A percentile compares a stretch with the other conserved stretches of the same genome.
Conservation (phyloP, 306 rosid species). For the Albizia julibrissin region DNA sequence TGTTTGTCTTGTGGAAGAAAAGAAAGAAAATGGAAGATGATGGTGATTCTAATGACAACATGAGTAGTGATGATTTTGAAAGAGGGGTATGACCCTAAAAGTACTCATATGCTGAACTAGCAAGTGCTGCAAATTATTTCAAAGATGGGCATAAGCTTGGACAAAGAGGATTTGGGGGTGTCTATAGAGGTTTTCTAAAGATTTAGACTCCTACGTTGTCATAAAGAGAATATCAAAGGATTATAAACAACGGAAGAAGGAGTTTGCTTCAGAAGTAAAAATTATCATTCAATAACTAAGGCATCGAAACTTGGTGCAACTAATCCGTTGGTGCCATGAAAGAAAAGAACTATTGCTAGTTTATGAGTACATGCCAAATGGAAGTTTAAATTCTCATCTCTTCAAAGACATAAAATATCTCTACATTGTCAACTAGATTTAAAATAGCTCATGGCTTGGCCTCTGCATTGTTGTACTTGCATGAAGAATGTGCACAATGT, state of each 20-base stretch:
- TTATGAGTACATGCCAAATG: conserved; percentile 38
- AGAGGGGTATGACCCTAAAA: background rate
- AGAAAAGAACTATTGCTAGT: conserved; percentile 32
- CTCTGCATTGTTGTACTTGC: background rate
- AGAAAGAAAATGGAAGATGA: background rate
- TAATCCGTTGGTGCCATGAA: conserved; percentile 50
- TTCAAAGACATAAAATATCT: background rate
- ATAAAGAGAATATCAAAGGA: background rate
- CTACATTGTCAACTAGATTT: background rate
- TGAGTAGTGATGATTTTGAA: background rate
- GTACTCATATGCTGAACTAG: background rate
- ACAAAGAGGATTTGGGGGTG: conserved; percentile 36
- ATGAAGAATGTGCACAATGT: conserved; percentile 11
- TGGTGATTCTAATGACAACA: background rate
- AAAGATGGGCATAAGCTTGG: background rate
- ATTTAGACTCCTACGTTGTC: background rate
- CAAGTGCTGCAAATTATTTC: background rate
- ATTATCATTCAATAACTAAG: conserved; percentile 41
- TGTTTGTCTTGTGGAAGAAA: background rate
- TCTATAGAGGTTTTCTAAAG: conserved; percentile 6
- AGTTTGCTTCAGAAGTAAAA: background rate
- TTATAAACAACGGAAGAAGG: background rate
- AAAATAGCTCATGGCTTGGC: background rate
- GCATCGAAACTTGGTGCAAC: conserved; percentile 44
- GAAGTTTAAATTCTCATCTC: background rate